Conservation (phyloP, 192 early-diverging fungal genomes). For the Coemansia sp. region DNA sequence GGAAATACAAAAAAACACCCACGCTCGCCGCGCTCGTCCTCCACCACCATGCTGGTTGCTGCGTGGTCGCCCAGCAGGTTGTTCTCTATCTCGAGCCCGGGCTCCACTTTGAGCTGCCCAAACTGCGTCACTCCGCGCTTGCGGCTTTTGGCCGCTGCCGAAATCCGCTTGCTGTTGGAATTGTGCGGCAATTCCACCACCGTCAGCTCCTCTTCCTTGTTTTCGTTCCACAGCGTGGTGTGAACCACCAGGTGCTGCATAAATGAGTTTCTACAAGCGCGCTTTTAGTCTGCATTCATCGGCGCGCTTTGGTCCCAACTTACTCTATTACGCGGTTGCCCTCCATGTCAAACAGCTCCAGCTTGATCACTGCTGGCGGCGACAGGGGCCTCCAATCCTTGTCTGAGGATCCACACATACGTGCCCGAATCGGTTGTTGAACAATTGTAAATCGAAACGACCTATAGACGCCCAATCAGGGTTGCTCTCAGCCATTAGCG, state of each 20-base stretch:
- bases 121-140: slow-evolving; percentile 49
- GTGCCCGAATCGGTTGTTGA: slow-evolving; percentile 71
- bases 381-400: slow-evolving; percentile 77
- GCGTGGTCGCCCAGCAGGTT: slow-evolving; percentile 44
- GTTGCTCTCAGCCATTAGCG: no score
- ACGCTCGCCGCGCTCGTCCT: slow-evolving; percentile 53
- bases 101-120: slow-evolving; percentile 19
- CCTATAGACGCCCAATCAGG: slow-evolving; percentile 31
- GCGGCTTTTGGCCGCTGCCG: slow-evolving; percentile 51
- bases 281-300: no score
- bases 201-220: slow-evolving; percentile 36
- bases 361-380: slow-evolving; percentile 72
- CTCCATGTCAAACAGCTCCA: slow-evolving; percentile 60
- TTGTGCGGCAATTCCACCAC: slow-evolving; percentile 49
- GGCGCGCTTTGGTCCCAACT: neutral
- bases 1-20: slow-evolving; percentile 80
- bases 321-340: slow-evolving; percentile 43
- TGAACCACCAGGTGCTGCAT: slow-evolving; percentile 52
- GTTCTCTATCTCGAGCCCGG: slow-evolving; percentile 45
- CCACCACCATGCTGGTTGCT: slow-evolving; percentile 43
- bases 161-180: slow-evolving; percentile 51
- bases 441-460: slow-evolving; percentile 62
- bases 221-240: slow-evolving; percentile 48
- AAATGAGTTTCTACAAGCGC: slow-evolving; percentile 17
- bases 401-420: slow-evolving; percentile 81